These are phyloP conservation scores for Eucalyptus sp. DNA, from an alignment of 345 rosid species.

Conservation along the genomic window DNA sequence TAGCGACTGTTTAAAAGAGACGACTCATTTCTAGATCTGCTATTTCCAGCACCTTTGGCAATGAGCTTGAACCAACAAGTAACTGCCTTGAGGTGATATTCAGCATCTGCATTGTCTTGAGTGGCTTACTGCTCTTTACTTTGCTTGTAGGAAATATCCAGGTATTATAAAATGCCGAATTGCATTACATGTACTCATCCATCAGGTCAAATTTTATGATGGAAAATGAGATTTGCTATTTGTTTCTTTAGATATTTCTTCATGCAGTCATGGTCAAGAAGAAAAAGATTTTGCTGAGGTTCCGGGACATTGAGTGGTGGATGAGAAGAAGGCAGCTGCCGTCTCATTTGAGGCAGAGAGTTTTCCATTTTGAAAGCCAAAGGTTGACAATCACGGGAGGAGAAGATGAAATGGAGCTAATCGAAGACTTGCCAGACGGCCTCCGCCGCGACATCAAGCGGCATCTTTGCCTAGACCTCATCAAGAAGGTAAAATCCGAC, in stretches of 20 bases:
- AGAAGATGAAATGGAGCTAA: slow-evolving; percentile 37
- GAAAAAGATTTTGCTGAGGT: slow-evolving; percentile 35
- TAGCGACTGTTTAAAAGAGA: not conserved
- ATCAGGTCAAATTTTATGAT: not conserved
- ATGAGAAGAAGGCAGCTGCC: slow-evolving; percentile 54
- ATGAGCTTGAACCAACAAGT: slow-evolving; percentile 50
- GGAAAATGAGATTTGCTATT: not conserved
- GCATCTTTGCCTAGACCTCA: slow-evolving; percentile 41
- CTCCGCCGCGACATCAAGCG: slow-evolving; percentile 53
- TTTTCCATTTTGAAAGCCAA: slow-evolving; percentile 33
- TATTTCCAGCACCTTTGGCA: slow-evolving; percentile 38
- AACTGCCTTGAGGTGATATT: slow-evolving; percentile 42
- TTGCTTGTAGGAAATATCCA: slow-evolving; percentile 49
- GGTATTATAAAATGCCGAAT: slow-evolving; percentile 7
- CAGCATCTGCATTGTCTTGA: slow-evolving; percentile 38
- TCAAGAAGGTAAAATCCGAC: slow-evolving; percentile 25
- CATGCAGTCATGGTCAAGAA: slow-evolving; percentile 44
- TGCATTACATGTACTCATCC: not conserved
- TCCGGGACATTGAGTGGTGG: slow-evolving; percentile 54
- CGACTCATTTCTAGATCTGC: not conserved
- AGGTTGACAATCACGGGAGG: slow-evolving; percentile 36
- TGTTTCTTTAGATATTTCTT: slow-evolving; percentile 31
- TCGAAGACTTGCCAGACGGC: slow-evolving; percentile 54
- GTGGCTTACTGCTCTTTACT: slow-evolving; percentile 55
- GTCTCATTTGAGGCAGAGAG: slow-evolving; percentile 27